Conservation (phyloP, 2,329 filamentous ascomycete species). For the Sporothrix brasiliensis region DNA sequence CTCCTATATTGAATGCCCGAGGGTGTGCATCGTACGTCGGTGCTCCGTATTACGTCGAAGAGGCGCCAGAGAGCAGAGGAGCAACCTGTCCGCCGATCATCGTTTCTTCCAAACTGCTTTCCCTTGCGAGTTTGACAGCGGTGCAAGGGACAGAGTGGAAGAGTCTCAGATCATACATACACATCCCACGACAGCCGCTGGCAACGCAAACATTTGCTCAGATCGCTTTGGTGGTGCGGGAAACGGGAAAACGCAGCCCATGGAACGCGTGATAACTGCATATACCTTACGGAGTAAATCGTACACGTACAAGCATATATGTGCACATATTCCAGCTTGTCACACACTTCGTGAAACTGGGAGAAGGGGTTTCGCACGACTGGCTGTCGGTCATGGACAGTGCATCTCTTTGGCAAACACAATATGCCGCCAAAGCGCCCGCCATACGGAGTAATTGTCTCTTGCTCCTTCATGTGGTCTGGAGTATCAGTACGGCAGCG, state of each 20-base stretch:
- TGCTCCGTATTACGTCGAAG: not conserved
- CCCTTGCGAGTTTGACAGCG: conserved; percentile 17
- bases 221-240: not conserved
- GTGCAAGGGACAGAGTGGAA: conserved; percentile 1
- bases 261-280: conserved; percentile 8
- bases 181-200: too few species aligned
- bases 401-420: not conserved
- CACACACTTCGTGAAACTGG: not conserved
- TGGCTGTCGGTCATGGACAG: not conserved
- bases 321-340: conserved; percentile 4
- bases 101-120: conserved; percentile 1
- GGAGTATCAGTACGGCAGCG: not conserved
- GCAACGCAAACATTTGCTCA: not conserved
- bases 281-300: not conserved
- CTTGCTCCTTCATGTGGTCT: conserved; percentile 4
- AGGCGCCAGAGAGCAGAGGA: not conserved
- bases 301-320: not conserved
- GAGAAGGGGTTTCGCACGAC: conserved; percentile 6
- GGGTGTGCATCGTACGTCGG: too few species aligned
- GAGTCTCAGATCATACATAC: not conserved
- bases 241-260: not conserved
- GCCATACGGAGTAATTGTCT: not conserved
- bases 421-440: not conserved
- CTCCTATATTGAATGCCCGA: too few species aligned
- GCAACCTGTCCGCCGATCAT: not conserved